Evolutionary conservation across 1,284 basidiomycete genomes (phyloP).

Genomic region (Cerioporus squamosus): DNA sequence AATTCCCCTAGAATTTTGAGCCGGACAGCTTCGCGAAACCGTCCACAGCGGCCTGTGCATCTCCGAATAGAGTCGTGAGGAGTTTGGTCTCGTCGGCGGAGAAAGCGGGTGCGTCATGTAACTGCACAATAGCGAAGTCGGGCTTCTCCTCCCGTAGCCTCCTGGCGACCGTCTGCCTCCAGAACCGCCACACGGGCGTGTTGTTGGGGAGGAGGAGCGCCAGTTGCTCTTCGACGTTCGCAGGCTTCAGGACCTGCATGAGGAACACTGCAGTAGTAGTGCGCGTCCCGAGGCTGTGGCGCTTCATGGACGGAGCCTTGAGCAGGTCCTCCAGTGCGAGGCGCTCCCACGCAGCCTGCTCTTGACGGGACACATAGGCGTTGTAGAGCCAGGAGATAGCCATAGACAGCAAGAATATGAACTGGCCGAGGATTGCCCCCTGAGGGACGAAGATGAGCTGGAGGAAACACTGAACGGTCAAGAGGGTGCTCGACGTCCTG

Average conservation of each 20-base stretch:
- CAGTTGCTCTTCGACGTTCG: conserved; percentile 23
- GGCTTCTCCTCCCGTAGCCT: conserved; percentile 13
- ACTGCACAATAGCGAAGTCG: background rate
- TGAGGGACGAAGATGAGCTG: conserved; percentile 19
- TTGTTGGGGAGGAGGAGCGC: conserved; percentile 22
- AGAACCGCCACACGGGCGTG: conserved; percentile 20
- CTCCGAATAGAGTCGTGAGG: conserved; percentile 16
- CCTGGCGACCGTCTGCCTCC: conserved; percentile 21
- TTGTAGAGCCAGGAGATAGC: conserved; percentile 18
- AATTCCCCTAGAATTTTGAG: background rate
- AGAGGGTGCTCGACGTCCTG: background rate
- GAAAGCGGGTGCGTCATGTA: conserved; percentile 2
- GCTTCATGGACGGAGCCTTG: conserved; percentile 8
- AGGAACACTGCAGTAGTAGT: conserved; percentile 19
- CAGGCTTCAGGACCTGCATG: conserved; percentile 18
- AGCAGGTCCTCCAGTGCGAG: conserved; percentile 18
- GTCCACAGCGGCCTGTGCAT: conserved; percentile 19
- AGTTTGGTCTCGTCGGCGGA: conserved; percentile 12
- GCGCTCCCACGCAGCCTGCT: conserved; percentile 10
- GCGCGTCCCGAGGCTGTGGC: conserved; percentile 22
- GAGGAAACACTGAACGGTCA: conserved; percentile 14
- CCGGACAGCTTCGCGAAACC: conserved; percentile 2
- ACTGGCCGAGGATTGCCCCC: conserved; percentile 16
- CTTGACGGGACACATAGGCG: conserved; percentile 7
- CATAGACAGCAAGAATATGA: conserved; percentile 17